Conservation (phyloP, 2,329 filamentous ascomycete genomes). For the Clathrospora elynae region DNA sequence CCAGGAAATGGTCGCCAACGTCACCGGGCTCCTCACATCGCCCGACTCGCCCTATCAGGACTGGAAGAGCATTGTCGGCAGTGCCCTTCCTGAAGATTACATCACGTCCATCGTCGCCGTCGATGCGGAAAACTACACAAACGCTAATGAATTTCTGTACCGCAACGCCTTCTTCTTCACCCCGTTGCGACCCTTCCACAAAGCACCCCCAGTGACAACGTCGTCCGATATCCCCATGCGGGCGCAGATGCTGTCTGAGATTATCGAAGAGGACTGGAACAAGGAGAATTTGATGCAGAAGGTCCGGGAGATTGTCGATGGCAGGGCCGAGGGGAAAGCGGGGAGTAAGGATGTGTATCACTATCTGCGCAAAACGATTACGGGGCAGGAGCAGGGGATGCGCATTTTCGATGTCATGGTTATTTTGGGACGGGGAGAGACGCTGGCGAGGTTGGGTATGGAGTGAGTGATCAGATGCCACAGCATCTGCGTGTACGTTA, state of each 20-base stretch:
- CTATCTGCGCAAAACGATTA: slow-evolving; percentile 40
- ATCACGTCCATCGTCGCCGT: slow-evolving; percentile 57
- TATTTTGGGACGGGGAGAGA: slow-evolving; percentile 41
- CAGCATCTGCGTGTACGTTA: too few species aligned
- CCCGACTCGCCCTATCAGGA: slow-evolving; percentile 32
- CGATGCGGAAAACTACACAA: slow-evolving; percentile 64
- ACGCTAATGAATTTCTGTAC: slow-evolving; percentile 59
- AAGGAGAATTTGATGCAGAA: slow-evolving; percentile 33
- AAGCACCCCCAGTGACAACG: slow-evolving; percentile 13
- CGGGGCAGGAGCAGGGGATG: slow-evolving; percentile 40
- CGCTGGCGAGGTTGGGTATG: slow-evolving; percentile 35
- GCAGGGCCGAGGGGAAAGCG: slow-evolving; percentile 26
- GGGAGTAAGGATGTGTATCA: slow-evolving; percentile 43
- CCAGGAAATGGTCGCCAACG: slow-evolving; percentile 44
- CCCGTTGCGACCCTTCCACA: slow-evolving; percentile 28
- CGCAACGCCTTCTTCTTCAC: slow-evolving; percentile 65
- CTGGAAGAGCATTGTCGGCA: slow-evolving; percentile 30
- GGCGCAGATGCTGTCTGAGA: slow-evolving; percentile 22
- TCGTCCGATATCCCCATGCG: slow-evolving; percentile 25
- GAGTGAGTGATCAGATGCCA: slow-evolving; percentile 5
- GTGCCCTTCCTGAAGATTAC: slow-evolving; percentile 51
- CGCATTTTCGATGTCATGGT: slow-evolving; percentile 45
- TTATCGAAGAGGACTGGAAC: slow-evolving; percentile 30
- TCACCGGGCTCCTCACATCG: slow-evolving; percentile 40
- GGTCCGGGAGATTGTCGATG: slow-evolving; percentile 37